Base-by-base conservation (phyloP, 2,329 filamentous ascomycete genomes). In the Aquanectria penicillioides region DNA sequence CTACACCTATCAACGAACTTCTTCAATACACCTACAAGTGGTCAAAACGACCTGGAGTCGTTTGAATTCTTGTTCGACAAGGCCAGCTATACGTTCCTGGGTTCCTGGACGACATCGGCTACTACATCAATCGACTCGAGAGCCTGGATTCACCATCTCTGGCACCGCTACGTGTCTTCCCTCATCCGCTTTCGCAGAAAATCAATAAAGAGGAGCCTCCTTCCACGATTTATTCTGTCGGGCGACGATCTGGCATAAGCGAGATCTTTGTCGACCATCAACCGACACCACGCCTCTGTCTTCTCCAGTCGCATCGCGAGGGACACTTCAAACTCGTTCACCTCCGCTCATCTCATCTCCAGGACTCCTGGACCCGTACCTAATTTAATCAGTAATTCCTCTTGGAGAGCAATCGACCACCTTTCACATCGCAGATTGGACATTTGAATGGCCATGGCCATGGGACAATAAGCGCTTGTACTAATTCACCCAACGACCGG, bases 331-430 rank as follows among this genome's bases (percentile, higher is more conserved):
- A 49, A 36, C 46, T 59, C 40, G 18, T 40, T 59, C 41, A 51
- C 48, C 50, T 18, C 43, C 58, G 36, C 37, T 22, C 28, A 41
- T 34, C 51, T 43, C 46, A 36, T 47, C 55, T 46, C 58, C 46
- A 50, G 56, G 31, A 48, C n/a, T 49, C 49, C 22, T 37, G 41
- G 28, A 43, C 34, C 31, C 46, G 37, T 46, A 38, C 38, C 18
- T 59, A 55, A 54, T 57, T 41, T 69, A 68, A 69, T 69, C 61
- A 28, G 51, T 69, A 69, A 69, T 68, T 57, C 58, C 41, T 36
- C 52, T 46, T 36, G 43, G 44, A 60, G 63, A 59, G 66, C 57
- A 61, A 61, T 59, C 57, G 40, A 62, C 40, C 52, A 36, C 22
- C 40, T 58, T n/a, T 57, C 54, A 59, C 44, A 53, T 28, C 44